A percentile compares a stretch with the other conserved stretches of the same genome.
These are phyloP conservation scores for Exophiala phaeomuriformis DNA, from an alignment of 2,329 filamentous ascomycete genomes.

Conservation along the genomic window DNA sequence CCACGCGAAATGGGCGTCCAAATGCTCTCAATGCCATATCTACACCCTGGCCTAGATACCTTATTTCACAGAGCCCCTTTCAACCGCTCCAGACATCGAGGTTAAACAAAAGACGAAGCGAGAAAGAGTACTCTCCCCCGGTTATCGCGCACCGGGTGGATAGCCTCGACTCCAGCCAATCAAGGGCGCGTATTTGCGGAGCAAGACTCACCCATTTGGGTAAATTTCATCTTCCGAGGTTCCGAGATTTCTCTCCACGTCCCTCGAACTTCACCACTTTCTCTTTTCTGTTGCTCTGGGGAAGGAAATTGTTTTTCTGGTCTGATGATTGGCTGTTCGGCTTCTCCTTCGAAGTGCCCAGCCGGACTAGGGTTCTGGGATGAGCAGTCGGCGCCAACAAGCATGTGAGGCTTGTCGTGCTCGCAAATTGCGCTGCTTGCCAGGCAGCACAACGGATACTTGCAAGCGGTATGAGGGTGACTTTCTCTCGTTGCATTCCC, in stretches of 20 bases:
- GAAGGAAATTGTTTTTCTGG: too few species aligned
- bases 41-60: background rate
- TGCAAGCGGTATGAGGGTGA: conserved; percentile 13
- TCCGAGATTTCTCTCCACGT: background rate
- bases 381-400: conserved; percentile 10
- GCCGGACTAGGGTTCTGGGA: background rate
- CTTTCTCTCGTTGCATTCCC: background rate
- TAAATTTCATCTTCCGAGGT: background rate
- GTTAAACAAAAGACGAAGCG: background rate
- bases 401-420: conserved; percentile 17
- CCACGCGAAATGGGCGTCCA: background rate
- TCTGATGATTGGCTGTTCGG: too few species aligned
- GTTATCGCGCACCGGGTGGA: background rate
- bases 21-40: background rate
- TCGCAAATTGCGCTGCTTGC: conserved; percentile 16
- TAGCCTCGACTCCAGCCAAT: conserved; percentile 4
- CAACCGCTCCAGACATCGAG: background rate
- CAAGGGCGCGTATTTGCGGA: background rate
- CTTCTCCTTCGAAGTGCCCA: too few species aligned
- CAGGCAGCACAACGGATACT: background rate
- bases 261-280: background rate
- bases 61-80: background rate
- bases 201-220: background rate
- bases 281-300: background rate
- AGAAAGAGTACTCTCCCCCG: background rate